Base-by-base conservation (phyloP, 164 flowering plant species). In the Akebia trifoliata region DNA sequence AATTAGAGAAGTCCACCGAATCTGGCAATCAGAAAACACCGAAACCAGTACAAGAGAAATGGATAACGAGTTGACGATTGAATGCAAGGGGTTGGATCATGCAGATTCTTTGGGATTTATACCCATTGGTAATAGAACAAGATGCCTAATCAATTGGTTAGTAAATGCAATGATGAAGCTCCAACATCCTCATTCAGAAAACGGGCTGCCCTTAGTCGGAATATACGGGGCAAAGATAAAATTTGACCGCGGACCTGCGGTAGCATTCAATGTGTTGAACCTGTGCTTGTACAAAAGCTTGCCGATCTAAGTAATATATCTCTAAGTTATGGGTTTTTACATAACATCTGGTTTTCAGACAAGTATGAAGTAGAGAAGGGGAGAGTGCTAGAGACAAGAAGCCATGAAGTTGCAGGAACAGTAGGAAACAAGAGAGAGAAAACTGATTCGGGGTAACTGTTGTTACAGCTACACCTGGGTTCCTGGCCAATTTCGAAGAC, bases 181-280 rank as follows among this genome's bases (percentile, higher is more conserved):
- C 39, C 66, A 71, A 56, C 96, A 89, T 74, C 95, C 98, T 18
- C 77, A 74, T 60, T 58, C 81, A 37, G 82, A 78, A 32, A 59
- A 63, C 12, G 80, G 74, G 34, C 46, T 49, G 45, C 77, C 78
- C 12, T 61, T 89, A 34, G 75, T 89, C 15, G 73, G 57, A 70
- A 82, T 92, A 3, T 89, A 92, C 42, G 98, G 98, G 17, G 96
- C 96, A 34, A 81, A 73, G 75, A 54, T 89, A 26, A 86, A 78
- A 70, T 85, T 89, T 39, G 86, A 82, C 29, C 47, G 96, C 2
- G 95, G 91, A 45, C 81, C 95, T 1, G 89, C 95, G 28, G 54
- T 89, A 72, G 86, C 98, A 22, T 92, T 92, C 75, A 85, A 89
- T 66, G 66, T 92, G 31, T 92, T 18, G 93, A 86, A 20, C 93